These are phyloP conservation scores for Cercis canadensis DNA, from an alignment of 306 rosid species.

Conservation along the genomic window DNA sequence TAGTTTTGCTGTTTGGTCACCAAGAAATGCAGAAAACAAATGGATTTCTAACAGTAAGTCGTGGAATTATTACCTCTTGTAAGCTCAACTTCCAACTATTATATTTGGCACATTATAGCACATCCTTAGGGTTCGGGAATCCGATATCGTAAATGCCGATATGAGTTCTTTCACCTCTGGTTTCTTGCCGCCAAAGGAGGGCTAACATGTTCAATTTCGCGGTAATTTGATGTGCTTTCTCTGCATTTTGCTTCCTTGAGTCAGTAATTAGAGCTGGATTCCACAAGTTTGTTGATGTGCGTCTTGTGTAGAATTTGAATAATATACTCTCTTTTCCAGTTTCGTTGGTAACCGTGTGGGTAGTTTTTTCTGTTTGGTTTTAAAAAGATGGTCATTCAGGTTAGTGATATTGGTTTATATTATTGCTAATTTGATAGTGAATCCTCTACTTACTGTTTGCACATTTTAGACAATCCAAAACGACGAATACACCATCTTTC, in stretches of 20 bases:
- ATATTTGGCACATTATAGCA: too few species aligned
- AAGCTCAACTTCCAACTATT: too few species aligned
- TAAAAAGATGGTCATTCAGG: too few species aligned
- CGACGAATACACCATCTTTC: too few species aligned
- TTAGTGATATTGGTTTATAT: neutral
- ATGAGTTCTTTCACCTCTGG: neutral
- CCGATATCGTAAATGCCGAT: neutral
- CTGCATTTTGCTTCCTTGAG: neutral
- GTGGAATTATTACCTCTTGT: too few species aligned
- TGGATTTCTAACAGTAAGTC: too few species aligned
- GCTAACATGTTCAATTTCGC: neutral
- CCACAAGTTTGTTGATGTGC: neutral
- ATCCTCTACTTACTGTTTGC: constrained; percentile 3
- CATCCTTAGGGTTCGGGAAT: neutral
- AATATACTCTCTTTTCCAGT: constrained; percentile 7
- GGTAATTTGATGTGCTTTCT: neutral
- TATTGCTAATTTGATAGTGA: neutral
- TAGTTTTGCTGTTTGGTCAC: too few species aligned
- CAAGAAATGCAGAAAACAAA: too few species aligned
- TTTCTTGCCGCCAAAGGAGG: neutral
- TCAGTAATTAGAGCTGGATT: constrained; percentile 6
- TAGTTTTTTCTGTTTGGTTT: neutral
- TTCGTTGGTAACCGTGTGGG: neutral
- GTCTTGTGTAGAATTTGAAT: neutral
- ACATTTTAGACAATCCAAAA: neutral